Conservation (phyloP, 306 rosid genomes). For the Malus asiatica region DNA sequence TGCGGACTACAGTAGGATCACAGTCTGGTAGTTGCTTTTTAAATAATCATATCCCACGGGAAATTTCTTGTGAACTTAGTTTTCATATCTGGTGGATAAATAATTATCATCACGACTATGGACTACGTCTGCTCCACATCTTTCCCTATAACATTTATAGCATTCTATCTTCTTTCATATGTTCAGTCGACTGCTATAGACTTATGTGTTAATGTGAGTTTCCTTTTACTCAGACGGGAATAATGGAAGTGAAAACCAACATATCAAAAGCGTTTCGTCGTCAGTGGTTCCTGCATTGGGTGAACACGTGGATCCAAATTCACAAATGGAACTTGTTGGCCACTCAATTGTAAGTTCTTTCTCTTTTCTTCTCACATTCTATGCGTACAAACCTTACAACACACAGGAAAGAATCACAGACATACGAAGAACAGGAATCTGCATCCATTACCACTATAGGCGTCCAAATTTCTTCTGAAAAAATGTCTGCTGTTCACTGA, state of each 20-base stretch:
- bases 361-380: conserved; percentile 10
- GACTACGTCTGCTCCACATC: neutral
- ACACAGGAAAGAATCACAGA: neutral
- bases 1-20: conserved; percentile 27
- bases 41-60: conserved; percentile 1
- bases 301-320: conserved; percentile 43
- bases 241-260: conserved; percentile 32
- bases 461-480: neutral
- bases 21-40: conserved; percentile 30
- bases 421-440: neutral
- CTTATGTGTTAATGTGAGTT: neutral
- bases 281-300: conserved; percentile 30
- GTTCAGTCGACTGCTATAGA: neutral
- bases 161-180: neutral
- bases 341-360: conserved; percentile 63
- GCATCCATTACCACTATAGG: neutral
- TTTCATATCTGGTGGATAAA: conserved; percentile 3
- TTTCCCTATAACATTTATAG: neutral
- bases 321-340: conserved; percentile 52
- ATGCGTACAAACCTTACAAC: neutral
- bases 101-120: neutral
- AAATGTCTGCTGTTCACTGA: neutral
- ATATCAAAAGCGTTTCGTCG: conserved; percentile 26
- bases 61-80: conserved; percentile 1
- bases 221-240: conserved; percentile 34